Evolutionary conservation across 495 filamentous ascomycete species (phyloP), one percentile per base, ranked within the genome.

Genomic region (Penicillium verhagenii): DNA sequence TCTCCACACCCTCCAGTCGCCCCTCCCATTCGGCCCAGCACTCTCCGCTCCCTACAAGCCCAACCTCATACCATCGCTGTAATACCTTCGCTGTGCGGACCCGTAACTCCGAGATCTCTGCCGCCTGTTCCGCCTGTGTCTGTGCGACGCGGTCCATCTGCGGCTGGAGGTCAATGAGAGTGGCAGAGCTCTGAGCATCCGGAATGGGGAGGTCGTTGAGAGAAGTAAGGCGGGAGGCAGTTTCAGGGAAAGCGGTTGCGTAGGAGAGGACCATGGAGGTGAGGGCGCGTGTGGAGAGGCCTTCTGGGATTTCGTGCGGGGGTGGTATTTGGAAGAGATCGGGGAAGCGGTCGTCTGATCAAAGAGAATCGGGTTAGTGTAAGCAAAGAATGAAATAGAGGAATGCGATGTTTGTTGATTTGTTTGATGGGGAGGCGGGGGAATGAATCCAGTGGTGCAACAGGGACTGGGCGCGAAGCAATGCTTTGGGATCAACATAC

Each of bases 161-260:
- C 11, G 91, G 90, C 20, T 84, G 74, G 2, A 96, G 74, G 18
- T 82, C 74, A 21, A 89, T 84, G 1, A 98, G 72, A 10, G 78
- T 72, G 2, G 85, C 77, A n/a, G 89, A 88, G 35, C 77, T 73
- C 33, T 82, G 72, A 0, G 89, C 77, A 37, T 88, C 81, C 2
- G 92, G 90, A 8, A 96, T 72, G 5, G 89, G 85, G 1, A 88
- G 82, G 73, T 96, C 91, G 26, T 81, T 79, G 16, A 92, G 83
- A 1, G 88, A 87, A n/a, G 86, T 87, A 7, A 96, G 81, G 8
- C 85, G 85, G 0, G 91, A 96, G 6, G 87, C 85, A 0, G 86
- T 90, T 19, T 86, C 80, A 16, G 87, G 86, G 71, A 88, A 96
- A 2, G 82, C 78, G 13, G 88, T 79, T 0, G 89, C 88, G 40